Base-by-base conservation (phyloP, 2,329 filamentous ascomycete genomes). In the Parascedosporium putredinis region DNA sequence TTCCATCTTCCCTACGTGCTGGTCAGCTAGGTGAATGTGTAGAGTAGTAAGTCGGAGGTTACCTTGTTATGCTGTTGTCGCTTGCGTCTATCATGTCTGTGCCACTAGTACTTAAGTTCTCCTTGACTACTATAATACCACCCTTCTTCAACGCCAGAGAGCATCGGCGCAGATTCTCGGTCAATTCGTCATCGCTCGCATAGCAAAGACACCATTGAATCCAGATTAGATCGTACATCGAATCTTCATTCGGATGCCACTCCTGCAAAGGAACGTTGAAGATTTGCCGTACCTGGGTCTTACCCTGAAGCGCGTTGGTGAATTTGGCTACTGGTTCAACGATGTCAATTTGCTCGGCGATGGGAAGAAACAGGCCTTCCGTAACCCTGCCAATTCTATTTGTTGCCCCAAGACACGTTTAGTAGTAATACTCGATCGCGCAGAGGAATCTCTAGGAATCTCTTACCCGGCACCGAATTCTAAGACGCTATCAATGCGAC, bases 171-270 rank as follows among this genome's bases (percentile, higher is more conserved):
- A 96, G 65, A 59, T 83, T 95, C 2, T 68, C 68, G 1, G 85
- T 70, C 3, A 96, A 62, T 62, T 94, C 81, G 6, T 65, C 66
- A 61, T 95, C 88, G 0, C 78, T 88, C 50, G 95, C 69, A 63
- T 96, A 84, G 22, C 87, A 85, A 6, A 91, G 66, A 64, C 89
- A 96, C 89, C 90, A 95, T 65, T 96, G 90, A 48, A 79, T 84
- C 87, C 88, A 95, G 53, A 96, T 81, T 43, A 95, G 64, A 61
- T 90, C 84, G 64, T 96, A 96, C 45, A 67, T 62, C 7, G 65
- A 58, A 8, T 60, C 69, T 2, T 65, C 57, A 0, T 58, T 67
- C 1, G 74, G 70, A 9, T 57, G 52, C 87, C 87, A 94, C 24
- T 76, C 73, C 64, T 95, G 84, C 1, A 95, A 68, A 0, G 88